Evolutionary conservation across 2,329 filamentous ascomycete species (phyloP).

Genomic region (Arthrocladium fulminans): DNA sequence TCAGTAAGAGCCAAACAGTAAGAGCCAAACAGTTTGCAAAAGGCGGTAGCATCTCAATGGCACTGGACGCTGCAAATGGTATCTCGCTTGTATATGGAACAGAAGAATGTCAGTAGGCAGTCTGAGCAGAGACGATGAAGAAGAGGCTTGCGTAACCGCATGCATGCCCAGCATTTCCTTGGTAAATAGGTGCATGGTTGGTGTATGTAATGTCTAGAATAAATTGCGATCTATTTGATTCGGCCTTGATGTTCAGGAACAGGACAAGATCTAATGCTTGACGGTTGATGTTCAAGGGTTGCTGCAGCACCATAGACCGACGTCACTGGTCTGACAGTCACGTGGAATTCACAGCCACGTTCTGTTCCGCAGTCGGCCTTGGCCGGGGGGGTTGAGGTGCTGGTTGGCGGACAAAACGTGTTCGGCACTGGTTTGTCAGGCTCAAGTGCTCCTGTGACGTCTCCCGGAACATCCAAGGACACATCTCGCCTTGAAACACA

Average conservation of each 20-base stretch:
- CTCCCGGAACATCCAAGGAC: too few relatives aligned
- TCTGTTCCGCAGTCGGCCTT: too few relatives aligned
- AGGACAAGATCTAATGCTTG: background rate
- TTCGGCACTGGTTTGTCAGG: too few relatives aligned
- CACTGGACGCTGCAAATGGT: constrained; percentile 7
- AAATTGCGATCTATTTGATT: background rate
- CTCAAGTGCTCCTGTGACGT: too few relatives aligned
- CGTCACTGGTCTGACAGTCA: background rate
- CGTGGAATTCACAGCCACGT: too few relatives aligned
- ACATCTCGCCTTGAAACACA: too few relatives aligned
- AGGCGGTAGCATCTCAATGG: background rate
- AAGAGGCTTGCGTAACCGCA: background rate
- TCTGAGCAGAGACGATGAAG: background rate
- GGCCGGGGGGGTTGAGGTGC: too few relatives aligned
- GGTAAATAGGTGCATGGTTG: constrained; percentile 2
- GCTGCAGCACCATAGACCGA: background rate
- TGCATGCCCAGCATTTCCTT: background rate
- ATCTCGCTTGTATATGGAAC: background rate
- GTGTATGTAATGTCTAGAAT: background rate
- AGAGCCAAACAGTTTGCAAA: background rate
- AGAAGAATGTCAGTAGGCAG: background rate
- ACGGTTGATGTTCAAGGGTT: background rate
- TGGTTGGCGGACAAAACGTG: too few relatives aligned
- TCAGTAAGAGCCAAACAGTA: background rate
- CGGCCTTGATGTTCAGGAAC: background rate